A percentile compares a stretch with the other conserved stretches of the same genome.
Conservation (phyloP, 768 basidiomycete species). For the Russula sp. region DNA sequence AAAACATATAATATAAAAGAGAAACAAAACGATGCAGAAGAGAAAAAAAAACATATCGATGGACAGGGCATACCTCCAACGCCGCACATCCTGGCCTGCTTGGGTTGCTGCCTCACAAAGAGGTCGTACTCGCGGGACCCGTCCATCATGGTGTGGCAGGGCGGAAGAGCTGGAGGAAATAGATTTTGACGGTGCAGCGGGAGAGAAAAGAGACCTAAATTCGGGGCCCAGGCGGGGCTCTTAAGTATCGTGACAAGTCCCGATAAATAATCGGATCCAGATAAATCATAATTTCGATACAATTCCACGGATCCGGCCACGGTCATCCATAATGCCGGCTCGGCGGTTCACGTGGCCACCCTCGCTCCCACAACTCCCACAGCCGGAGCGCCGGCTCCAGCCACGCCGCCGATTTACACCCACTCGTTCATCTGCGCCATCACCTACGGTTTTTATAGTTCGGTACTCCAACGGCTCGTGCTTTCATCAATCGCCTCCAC, state of each 20-base stretch:
- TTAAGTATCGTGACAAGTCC: slow-evolving; percentile 17
- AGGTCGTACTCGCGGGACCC: slow-evolving; percentile 73
- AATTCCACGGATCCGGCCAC: slow-evolving; percentile 20
- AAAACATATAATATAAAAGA: neutral
- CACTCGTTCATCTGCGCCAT: neutral
- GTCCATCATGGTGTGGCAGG: slow-evolving; percentile 15
- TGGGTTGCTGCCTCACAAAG: slow-evolving; percentile 82
- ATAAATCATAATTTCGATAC: slow-evolving; percentile 16
- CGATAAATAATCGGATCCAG: slow-evolving; percentile 14
- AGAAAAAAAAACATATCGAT: neutral
- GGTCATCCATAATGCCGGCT: slow-evolving; percentile 14
- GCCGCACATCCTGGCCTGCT: slow-evolving; percentile 87
- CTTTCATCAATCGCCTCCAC: neutral
- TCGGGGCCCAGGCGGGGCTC: slow-evolving; percentile 15
- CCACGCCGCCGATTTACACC: slow-evolving; percentile 11
- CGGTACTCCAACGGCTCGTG: neutral
- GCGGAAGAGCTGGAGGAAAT: neutral
- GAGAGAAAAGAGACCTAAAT: slow-evolving; percentile 18
- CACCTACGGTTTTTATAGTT: neutral
- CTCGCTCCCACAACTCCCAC: slow-evolving; percentile 18
- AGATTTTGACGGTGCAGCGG: slow-evolving; percentile 8
- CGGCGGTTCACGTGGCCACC: slow-evolving; percentile 6
- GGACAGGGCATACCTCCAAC: slow-evolving; percentile 57
- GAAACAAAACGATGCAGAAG: neutral
- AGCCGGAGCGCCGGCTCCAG: slow-evolving; percentile 17